phyloP scores from a whole-genome alignment of 2,329 filamentous ascomycete species.

The Fusarium buxicola region DNA sequence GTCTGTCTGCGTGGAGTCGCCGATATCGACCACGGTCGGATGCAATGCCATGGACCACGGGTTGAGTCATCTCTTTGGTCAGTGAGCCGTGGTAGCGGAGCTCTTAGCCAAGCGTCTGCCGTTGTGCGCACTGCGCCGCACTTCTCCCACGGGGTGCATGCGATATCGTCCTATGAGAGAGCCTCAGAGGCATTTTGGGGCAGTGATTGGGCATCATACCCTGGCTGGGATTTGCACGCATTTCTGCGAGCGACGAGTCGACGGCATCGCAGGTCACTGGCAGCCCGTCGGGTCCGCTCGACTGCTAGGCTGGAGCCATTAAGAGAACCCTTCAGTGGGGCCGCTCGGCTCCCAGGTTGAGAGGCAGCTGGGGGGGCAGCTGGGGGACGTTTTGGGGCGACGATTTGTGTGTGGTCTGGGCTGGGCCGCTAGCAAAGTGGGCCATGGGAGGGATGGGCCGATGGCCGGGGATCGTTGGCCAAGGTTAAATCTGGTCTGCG shows the following conservation, averaged over 20 bases:
- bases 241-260: slow-evolving; percentile 21
- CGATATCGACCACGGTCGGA: slow-evolving; percentile 31
- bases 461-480: slow-evolving; percentile 30
- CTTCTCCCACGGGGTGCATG: slow-evolving; percentile 55
- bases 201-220: slow-evolving; percentile 53
- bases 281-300: slow-evolving; percentile 25
- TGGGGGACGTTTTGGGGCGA: slow-evolving; percentile 23
- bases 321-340: slow-evolving; percentile 38
- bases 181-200: slow-evolving; percentile 35
- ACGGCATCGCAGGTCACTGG: slow-evolving; percentile 22
- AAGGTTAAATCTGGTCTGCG: slow-evolving; percentile 34
- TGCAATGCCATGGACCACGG: slow-evolving; percentile 13
- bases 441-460: slow-evolving; percentile 43
- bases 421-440: slow-evolving; percentile 41
- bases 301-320: slow-evolving; percentile 28
- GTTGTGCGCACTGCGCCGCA: slow-evolving; percentile 56
- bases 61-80: slow-evolving; percentile 42
- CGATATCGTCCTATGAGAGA: slow-evolving; percentile 49
- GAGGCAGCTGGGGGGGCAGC: slow-evolving; percentile 3
- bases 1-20: slow-evolving; percentile 39
- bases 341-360: slow-evolving; percentile 19
- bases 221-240: slow-evolving; percentile 45
- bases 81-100: slow-evolving; percentile 34
- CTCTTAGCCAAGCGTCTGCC: slow-evolving; percentile 26
- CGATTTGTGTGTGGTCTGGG: slow-evolving; percentile 26